phyloP scores from a whole-genome alignment of 257 asterid genomes.

The Perilla frutescens region DNA sequence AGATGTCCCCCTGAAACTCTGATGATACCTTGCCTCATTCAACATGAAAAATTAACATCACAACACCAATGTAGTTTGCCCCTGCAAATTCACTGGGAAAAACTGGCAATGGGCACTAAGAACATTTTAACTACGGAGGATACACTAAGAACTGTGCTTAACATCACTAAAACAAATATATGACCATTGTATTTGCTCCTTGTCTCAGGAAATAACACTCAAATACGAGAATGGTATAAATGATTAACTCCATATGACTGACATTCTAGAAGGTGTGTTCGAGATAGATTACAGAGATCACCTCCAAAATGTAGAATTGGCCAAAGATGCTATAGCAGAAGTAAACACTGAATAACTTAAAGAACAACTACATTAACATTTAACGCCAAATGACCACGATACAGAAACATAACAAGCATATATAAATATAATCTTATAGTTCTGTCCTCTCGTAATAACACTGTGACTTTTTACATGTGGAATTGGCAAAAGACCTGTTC shows the following conservation, averaged over 20 bases:
- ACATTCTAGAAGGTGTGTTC: constrained; percentile 35
- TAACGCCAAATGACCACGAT: constrained; percentile 42
- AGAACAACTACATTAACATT: constrained; percentile 37
- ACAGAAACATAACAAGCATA: constrained; percentile 46
- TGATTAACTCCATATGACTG: constrained; percentile 29
- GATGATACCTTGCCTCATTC: constrained; percentile 75
- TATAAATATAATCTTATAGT: constrained; percentile 38
- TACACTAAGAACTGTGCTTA: constrained; percentile 34
- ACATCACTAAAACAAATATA: constrained; percentile 32
- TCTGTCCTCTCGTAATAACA: constrained; percentile 50
- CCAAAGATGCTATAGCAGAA: constrained; percentile 38
- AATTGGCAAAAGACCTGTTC: constrained; percentile 95
- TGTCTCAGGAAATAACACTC: constrained; percentile 27
- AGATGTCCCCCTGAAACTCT: constrained; percentile 52
- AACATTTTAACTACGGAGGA: constrained; percentile 49
- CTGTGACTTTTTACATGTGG: constrained; percentile 58
- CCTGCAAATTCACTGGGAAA: constrained; percentile 68
- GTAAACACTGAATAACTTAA: constrained; percentile 32
- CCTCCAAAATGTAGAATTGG: constrained; percentile 40
- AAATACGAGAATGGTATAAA: constrained; percentile 2
- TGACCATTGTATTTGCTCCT: constrained; percentile 13
- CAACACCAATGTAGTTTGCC: constrained; percentile 63
- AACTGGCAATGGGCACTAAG: constrained; percentile 53
- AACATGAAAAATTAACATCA: constrained; percentile 71
- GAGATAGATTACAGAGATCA: constrained; percentile 38